A percentile compares a stretch with the other conserved stretches of the same genome.
phyloP scores from a whole-genome alignment of 2,329 filamentous ascomycete genomes.

The Claviceps fusiformis region DNA sequence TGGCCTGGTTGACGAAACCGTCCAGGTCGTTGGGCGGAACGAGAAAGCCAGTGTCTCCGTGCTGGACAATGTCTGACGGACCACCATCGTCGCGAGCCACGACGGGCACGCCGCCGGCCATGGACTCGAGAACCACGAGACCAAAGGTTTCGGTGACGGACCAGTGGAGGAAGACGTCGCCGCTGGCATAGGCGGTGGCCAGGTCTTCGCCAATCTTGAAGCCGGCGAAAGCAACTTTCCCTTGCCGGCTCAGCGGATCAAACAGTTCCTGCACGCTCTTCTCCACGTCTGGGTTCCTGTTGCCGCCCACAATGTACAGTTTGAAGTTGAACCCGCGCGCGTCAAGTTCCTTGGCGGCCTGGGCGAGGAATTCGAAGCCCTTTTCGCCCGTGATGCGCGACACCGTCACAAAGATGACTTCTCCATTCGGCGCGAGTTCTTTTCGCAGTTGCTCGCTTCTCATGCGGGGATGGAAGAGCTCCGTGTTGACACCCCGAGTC shows the following conservation, averaged over 20 bases:
- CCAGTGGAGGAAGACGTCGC: constrained; percentile 58
- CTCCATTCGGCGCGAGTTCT: constrained; percentile 44
- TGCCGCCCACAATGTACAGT: constrained; percentile 54
- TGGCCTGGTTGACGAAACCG: constrained; percentile 40
- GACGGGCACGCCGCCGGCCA: constrained; percentile 58
- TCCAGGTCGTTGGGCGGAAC: constrained; percentile 45
- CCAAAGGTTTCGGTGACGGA: constrained; percentile 62
- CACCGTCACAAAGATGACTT: constrained; percentile 52
- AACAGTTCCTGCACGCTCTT: constrained; percentile 49
- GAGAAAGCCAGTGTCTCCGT: constrained; percentile 47
- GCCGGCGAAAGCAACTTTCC: constrained; percentile 52
- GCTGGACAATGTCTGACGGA: constrained; percentile 50
- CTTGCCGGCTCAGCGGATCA: constrained; percentile 28
- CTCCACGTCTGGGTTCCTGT: constrained; percentile 49
- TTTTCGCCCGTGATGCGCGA: constrained; percentile 57
- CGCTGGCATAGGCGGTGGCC: constrained; percentile 53
- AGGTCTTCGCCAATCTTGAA: constrained; percentile 48
- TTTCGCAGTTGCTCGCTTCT: constrained; percentile 37
- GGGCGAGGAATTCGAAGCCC: constrained; percentile 53
- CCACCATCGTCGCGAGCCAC: constrained; percentile 57
- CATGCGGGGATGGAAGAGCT: constrained; percentile 42
- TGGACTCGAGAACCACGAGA: constrained; percentile 55
- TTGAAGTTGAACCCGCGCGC: constrained; percentile 44
- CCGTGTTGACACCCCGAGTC: constrained; percentile 51
- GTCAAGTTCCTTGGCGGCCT: constrained; percentile 40